These are phyloP conservation scores for Labyrinthula sp. DNA, from an alignment of 352 stramenopile species.

Conservation along the genomic window DNA sequence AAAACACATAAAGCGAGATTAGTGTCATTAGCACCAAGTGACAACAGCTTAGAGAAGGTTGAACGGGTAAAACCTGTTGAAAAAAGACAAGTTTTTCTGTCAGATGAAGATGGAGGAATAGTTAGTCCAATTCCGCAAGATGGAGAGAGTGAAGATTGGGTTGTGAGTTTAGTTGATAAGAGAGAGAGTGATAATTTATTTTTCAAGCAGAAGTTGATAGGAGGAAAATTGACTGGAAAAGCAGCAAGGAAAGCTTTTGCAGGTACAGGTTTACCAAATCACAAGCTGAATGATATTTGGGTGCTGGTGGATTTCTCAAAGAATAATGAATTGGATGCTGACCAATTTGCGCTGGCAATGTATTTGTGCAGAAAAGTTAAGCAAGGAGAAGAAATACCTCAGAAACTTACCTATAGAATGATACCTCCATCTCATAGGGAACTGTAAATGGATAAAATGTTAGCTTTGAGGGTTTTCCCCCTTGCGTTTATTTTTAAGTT, in stretches of 20 bases:
- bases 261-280: constrained; percentile 46
- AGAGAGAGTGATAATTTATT: constrained; percentile 57
- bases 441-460: not conserved
- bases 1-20: not conserved
- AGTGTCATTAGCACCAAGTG: not conserved
- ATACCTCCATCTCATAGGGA: constrained; percentile 28
- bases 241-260: constrained; percentile 50
- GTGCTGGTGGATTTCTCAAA: constrained; percentile 64
- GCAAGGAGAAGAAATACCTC: constrained; percentile 46
- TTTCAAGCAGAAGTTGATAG: constrained; percentile 36
- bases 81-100: too few species aligned
- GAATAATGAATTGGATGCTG: constrained; percentile 54
- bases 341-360: constrained; percentile 70
- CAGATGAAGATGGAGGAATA: not conserved
- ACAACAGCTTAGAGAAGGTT: too few species aligned
- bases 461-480: too few species aligned
- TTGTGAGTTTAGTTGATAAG: constrained; percentile 43
- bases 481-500: too few species aligned
- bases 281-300: constrained; percentile 62
- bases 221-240: constrained; percentile 39
- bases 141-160: constrained; percentile 41
- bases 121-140: constrained; percentile 16
- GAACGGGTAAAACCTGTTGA: too few species aligned
- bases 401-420: constrained; percentile 28
- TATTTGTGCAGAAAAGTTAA: constrained; percentile 52